Base-by-base conservation (phyloP, 2,329 filamentous ascomycete genomes). In the Cladophialophora psammophila region DNA sequence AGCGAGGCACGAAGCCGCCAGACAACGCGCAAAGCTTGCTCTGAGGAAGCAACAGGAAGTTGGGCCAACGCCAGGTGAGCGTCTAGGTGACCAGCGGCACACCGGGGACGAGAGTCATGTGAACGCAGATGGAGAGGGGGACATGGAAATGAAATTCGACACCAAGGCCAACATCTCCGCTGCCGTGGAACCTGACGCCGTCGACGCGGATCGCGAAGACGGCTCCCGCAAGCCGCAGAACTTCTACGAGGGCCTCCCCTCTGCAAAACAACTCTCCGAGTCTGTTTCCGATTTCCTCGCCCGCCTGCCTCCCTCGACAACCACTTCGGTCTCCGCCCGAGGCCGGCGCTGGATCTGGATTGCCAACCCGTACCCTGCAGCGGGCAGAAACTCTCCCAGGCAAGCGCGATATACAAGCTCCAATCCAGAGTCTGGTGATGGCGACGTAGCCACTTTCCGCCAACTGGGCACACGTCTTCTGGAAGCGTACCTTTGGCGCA, bases 341-440 rank as follows among this genome's bases (percentile, higher is more conserved):
- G 34, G 42, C 59, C 82, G 84, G 2, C 85, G 85, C 0, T 95
- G 91, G 90, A 92, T 96, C 56, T 93, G 86, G 80, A 86, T 91
- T 50, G 85, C 84, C 60, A 92, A 92, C 75, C 90, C 90, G 0
- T 85, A 85, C 73, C 68, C 71, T 74, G 26, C 31, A 31, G 20
- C 26, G 10, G 12, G 55, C 54, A 53, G n/a, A 13, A 18, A 7
- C 42, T 18, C 54, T 4, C 13, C 52, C 15, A 52, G 40, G 20
- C 81, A 80, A 67, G 12, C 38, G 15, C 10, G 42, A 48, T 6
- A 10, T n/a, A 26, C 45, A 20, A 74, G 76, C 3, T 77, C 78
- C 5, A 78, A 78, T 15, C 70, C 74, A 53, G 81, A 76, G 65
- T 68, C 65, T 7, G 72, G 74, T 34, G 80, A 63, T 34, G 81